Conservation (phyloP, 306 rosid species). For the Biancaea sappan region DNA sequence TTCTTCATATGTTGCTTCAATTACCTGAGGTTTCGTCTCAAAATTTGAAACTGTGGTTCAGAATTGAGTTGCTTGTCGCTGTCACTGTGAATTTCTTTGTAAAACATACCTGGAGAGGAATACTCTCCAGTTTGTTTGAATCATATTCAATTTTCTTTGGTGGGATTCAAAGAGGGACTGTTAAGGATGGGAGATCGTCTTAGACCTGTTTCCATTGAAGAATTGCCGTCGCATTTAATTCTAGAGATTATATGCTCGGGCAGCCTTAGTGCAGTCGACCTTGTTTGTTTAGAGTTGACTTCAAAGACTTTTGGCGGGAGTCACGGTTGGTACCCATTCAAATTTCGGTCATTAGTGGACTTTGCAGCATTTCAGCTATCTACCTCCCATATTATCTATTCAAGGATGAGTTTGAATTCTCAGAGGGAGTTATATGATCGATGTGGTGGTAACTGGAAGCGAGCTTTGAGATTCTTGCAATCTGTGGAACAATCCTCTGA, state of each 20-base stretch:
- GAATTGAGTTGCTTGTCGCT: slow-evolving; percentile 29
- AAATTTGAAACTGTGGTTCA: slow-evolving; percentile 47
- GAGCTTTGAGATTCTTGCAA: slow-evolving; percentile 85
- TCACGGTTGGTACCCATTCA: slow-evolving; percentile 47
- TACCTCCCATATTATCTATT: slow-evolving; percentile 53
- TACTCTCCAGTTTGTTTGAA: slow-evolving; percentile 29
- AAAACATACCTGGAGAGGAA: too few relatives aligned
- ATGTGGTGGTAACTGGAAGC: slow-evolving; percentile 81
- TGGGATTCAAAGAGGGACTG: slow-evolving; percentile 29
- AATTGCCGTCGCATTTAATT: slow-evolving; percentile 77
- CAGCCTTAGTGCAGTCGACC: slow-evolving; percentile 72
- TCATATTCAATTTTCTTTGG: slow-evolving; percentile 21
- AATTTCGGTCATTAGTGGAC: slow-evolving; percentile 79
- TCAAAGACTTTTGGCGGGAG: slow-evolving; percentile 63
- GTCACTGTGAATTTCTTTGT: slow-evolving; percentile 32
- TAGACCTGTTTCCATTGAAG: slow-evolving; percentile 51
- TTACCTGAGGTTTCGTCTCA: slow-evolving; percentile 61
- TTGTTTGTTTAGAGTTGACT: slow-evolving; percentile 77
- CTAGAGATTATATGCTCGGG: slow-evolving; percentile 74
- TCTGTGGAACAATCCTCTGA: slow-evolving; percentile 77
- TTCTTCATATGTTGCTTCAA: slow-evolving; percentile 73
- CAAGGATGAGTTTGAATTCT: slow-evolving; percentile 53
- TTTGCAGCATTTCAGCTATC: slow-evolving; percentile 77
- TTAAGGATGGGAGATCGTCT: slow-evolving; percentile 49
- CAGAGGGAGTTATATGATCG: slow-evolving; percentile 70